These are phyloP conservation scores for Rubia tinctorum DNA, from an alignment of 305 asterid species.

Conservation along the genomic window DNA sequence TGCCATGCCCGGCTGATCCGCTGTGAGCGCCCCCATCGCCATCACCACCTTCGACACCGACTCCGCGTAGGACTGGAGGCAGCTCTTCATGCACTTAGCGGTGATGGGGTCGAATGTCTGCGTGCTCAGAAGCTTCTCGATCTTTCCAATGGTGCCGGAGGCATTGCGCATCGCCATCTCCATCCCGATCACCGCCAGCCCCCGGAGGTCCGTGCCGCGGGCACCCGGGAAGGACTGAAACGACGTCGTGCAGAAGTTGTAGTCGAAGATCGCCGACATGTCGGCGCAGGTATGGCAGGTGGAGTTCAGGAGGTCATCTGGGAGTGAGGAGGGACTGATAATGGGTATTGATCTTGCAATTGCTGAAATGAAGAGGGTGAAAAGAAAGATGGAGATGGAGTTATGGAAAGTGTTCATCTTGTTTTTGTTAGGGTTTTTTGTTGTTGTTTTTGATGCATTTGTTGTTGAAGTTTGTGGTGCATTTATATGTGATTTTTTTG, in stretches of 20 bases:
- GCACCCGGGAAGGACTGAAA: constrained; percentile 18
- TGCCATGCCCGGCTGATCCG: constrained; percentile 17
- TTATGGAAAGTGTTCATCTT: background rate
- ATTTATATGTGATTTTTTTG: background rate
- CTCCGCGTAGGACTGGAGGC: constrained; percentile 27
- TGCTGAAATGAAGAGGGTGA: background rate
- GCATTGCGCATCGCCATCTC: constrained; percentile 29
- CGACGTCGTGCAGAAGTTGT: constrained; percentile 27
- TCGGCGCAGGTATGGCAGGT: constrained; percentile 32
- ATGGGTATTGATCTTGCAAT: background rate
- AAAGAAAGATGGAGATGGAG: background rate
- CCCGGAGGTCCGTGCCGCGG: constrained; percentile 22
- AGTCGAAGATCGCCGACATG: constrained; percentile 24
- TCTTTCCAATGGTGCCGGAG: constrained; percentile 13
- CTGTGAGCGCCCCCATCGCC: constrained; percentile 22
- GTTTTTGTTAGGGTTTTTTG: background rate
- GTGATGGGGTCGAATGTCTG: constrained; percentile 16
- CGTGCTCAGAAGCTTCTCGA: constrained; percentile 20
- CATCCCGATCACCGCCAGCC: constrained; percentile 23
- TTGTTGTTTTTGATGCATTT: background rate
- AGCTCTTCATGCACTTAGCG: constrained; percentile 15
- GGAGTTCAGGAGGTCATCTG: constrained; percentile 21
- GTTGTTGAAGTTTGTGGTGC: background rate
- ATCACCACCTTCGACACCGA: constrained; percentile 16
- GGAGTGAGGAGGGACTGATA: background rate